phyloP scores from a whole-genome alignment of 108 stramenopile genomes.

The Mediolabrus comicus region DNA sequence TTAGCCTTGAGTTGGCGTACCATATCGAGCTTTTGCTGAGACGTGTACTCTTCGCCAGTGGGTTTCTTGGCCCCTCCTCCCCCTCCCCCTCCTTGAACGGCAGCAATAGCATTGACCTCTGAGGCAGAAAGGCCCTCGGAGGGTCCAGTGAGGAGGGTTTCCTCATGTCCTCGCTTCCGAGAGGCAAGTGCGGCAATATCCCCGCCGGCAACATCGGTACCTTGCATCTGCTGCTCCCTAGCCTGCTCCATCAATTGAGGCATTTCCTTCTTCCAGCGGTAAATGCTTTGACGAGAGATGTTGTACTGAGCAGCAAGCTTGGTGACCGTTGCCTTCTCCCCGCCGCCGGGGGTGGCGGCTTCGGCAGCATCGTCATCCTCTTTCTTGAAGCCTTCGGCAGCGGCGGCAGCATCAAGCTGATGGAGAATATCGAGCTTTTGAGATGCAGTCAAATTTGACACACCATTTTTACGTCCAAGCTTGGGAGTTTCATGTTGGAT shows the following conservation, averaged over 20 bases:
- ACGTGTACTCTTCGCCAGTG: background rate
- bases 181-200: background rate
- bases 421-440: background rate
- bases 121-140: background rate
- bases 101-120: background rate
- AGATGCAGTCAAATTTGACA: background rate
- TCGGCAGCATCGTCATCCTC: background rate
- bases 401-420: background rate
- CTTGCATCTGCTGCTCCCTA: background rate
- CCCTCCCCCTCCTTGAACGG: too few species aligned
- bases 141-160: background rate
- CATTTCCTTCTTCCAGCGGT: slow-evolving; percentile 36
- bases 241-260: background rate
- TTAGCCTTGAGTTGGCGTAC: background rate
- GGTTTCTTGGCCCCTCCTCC: background rate
- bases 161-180: background rate
- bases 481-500: background rate
- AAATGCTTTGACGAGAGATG: slow-evolving; percentile 11
- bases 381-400: background rate
- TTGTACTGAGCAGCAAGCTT: background rate
- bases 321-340: background rate
- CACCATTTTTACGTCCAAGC: background rate
- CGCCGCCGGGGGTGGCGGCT: background rate
- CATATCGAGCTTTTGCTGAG: background rate
- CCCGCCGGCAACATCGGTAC: background rate